These are phyloP conservation scores for Quercus engelmannii DNA, from an alignment of 306 rosid species.

Conservation along the genomic window DNA sequence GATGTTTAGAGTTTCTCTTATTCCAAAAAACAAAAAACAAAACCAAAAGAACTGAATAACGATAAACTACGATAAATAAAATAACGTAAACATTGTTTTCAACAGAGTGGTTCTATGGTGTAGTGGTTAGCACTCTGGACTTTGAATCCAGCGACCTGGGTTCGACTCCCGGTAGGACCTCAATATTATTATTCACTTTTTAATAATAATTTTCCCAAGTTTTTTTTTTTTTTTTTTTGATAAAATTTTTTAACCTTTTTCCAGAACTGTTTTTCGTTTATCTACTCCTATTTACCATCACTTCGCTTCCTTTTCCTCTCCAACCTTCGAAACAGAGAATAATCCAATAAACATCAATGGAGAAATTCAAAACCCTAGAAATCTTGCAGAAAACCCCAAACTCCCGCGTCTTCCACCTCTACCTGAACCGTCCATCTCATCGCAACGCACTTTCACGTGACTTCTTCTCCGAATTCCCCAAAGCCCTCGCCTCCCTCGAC, in stretches of 20 bases:
- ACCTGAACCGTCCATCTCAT: constrained; percentile 58
- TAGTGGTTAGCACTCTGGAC: constrained; percentile 89
- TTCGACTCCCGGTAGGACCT: constrained; percentile 94
- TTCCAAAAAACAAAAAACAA: too few species aligned
- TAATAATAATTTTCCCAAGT: neutral
- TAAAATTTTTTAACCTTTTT: too few species aligned
- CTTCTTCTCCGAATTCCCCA: constrained; percentile 69
- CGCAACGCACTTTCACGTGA: constrained; percentile 62
- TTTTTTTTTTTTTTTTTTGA: too few species aligned
- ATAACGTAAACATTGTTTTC: neutral
- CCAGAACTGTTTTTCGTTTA: neutral
- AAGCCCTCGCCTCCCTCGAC: constrained; percentile 61
- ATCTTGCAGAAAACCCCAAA: constrained; percentile 36
- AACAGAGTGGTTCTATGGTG: constrained; percentile 60
- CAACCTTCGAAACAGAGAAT: neutral
- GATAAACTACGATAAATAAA: accelerated
- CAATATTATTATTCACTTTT: too few species aligned
- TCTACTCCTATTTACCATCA: neutral
- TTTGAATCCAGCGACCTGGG: constrained; percentile 89
- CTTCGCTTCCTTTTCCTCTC: neutral
- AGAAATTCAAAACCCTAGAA: constrained; percentile 46
- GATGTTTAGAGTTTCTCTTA: too few species aligned
- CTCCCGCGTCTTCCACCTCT: constrained; percentile 48
- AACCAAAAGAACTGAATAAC: too few species aligned
- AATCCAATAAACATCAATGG: constrained; percentile 25